Evolutionary conservation across 2,329 filamentous ascomycete species (phyloP), one percentile per base, ranked within the genome.

Genomic region (Byssothecium circinans): DNA sequence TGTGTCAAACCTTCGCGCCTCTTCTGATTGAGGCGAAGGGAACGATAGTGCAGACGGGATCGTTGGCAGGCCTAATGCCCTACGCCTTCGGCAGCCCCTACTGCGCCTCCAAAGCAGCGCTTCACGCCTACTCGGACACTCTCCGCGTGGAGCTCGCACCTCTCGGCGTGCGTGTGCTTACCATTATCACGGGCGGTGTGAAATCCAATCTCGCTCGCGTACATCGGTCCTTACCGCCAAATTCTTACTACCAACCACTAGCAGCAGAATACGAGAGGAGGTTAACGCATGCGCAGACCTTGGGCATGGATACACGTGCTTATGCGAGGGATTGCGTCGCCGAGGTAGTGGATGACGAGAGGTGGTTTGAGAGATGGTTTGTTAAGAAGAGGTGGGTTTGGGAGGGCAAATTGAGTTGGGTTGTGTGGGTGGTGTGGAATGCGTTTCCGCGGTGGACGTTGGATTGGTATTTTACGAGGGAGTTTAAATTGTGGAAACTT

Each of bases 21-120:
- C 69, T 84, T 6, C 67, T 84, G 8, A 74, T 78, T 29, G 67
- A 67, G 19, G 65, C 74, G 2, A 71, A 73, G 45, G 72, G 72
- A 8, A 75, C 73, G 0, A 76, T 78, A 33, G 74, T 76, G 6
- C 69, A 73, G 49, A 77, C 76, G 10, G 75, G 75, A 0, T 71
- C 65, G 7, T 39, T 78, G 19, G 76, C 76, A 0, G 75, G 62
- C 8, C 59, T 75, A 1, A 74, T 65, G 53, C 64, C 64, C 1
- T 70, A 65, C 51, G 58, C 57, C 6, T 67, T 63, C 56, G 64
- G 58, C n/a, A 57, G 55, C 32, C 69, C 69, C 2, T 85, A 85
- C 70, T 82, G 81, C 56, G 79, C 81, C 7, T 78, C 77, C 30
- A 84, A 84, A 62, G 82, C 80, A 0, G 82, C 82, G 0, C 60